Percentiles rank a stretch among this genome's conserved stretches.
Conservation (phyloP, 1,139 yeast species). For the Diutina pseudorugosa region DNA sequence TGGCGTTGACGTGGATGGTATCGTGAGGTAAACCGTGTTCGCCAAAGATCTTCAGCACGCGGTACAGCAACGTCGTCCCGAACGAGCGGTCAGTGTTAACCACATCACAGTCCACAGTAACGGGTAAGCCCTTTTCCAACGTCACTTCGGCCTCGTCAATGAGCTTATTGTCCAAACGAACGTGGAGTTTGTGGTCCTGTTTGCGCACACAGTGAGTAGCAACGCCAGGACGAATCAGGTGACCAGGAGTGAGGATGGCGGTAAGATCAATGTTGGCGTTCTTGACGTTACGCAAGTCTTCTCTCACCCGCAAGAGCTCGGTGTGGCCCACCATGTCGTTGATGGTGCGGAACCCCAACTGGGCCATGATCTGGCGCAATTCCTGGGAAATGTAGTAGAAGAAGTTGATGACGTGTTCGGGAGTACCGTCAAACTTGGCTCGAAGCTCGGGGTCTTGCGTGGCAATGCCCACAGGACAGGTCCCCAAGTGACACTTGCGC, state of each 20-base stretch:
- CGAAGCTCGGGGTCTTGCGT: slow-evolving; percentile 95
- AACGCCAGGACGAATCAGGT: slow-evolving; percentile 94
- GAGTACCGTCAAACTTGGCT: slow-evolving; percentile 88
- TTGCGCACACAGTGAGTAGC: slow-evolving; percentile 87
- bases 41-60: slow-evolving; percentile 88
- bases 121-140: slow-evolving; percentile 88
- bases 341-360: slow-evolving; percentile 86
- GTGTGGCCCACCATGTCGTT: slow-evolving; percentile 98
- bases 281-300: slow-evolving; percentile 77
- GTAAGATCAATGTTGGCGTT: slow-evolving; percentile 84
- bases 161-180: slow-evolving; percentile 87
- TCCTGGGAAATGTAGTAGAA: slow-evolving; percentile 92
- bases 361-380: slow-evolving; percentile 85
- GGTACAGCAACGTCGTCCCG: slow-evolving; percentile 88
- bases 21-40: slow-evolving; percentile 91
- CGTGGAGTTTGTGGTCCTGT: slow-evolving; percentile 89
- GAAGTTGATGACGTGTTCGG: slow-evolving; percentile 96
- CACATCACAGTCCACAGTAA: slow-evolving; percentile 83
- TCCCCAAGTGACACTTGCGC: slow-evolving; percentile 85
- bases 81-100: slow-evolving; percentile 94
- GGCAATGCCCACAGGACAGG: slow-evolving; percentile 98
- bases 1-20: slow-evolving; percentile 83
- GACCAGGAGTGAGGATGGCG: slow-evolving; percentile 94
- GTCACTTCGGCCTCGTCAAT: slow-evolving; percentile 94
- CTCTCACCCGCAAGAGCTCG: slow-evolving; percentile 77